Conservation (phyloP, 1,284 basidiomycete species). For the Boletellus deceptivus region DNA sequence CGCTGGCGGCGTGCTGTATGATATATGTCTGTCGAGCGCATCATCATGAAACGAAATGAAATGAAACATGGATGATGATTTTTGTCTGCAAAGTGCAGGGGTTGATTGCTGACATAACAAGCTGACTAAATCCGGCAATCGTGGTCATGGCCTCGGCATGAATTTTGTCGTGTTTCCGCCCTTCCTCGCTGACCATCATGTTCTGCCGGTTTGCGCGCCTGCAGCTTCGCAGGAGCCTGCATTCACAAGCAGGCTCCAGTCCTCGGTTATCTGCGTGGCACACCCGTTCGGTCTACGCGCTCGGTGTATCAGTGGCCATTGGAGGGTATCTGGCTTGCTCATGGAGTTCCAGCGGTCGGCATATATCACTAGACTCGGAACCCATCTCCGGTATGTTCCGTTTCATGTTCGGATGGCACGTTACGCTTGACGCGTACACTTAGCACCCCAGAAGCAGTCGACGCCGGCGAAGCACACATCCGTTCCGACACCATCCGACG, state of each 20-base stretch:
- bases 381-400: slow-evolving; percentile 21
- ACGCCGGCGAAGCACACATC: not conserved
- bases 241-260: slow-evolving; percentile 22
- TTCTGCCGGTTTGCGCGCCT: slow-evolving; percentile 37
- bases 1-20: slow-evolving; percentile 14
- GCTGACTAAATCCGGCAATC: slow-evolving; percentile 22
- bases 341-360: slow-evolving; percentile 17
- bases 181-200: slow-evolving; percentile 28
- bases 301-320: slow-evolving; percentile 28
- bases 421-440: not conserved
- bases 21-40: slow-evolving; percentile 13
- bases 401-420: not conserved
- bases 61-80: not conserved
- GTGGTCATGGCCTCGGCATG: slow-evolving; percentile 5
- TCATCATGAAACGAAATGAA: slow-evolving; percentile 3
- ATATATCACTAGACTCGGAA: slow-evolving; percentile 32
- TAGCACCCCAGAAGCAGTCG: slow-evolving; percentile 19
- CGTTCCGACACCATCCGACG: slow-evolving; percentile 12
- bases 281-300: slow-evolving; percentile 23
- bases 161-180: slow-evolving; percentile 24
- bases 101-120: slow-evolving; percentile 10
- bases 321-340: slow-evolving; percentile 32
- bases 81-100: too few species aligned
- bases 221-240: slow-evolving; percentile 28
- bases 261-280: slow-evolving; percentile 17